Base-by-base conservation (phyloP, 345 rosid species). In the Atalantia buxifolia region DNA sequence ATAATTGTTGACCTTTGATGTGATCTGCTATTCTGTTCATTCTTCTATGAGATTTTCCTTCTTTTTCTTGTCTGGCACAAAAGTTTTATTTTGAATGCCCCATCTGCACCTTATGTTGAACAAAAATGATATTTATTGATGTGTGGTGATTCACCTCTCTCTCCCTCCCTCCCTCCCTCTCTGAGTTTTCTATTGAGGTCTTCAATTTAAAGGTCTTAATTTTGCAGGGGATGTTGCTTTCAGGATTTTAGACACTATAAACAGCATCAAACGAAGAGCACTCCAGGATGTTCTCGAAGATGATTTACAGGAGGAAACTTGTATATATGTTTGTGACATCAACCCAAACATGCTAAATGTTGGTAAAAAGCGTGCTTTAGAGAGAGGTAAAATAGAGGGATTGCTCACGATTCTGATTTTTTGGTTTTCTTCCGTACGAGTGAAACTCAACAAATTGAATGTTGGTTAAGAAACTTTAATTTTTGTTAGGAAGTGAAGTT, bases 201-300 rank as follows among this genome's bases (percentile, higher is more conserved):
- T 53, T 67, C 27, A 80, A 24, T 79, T 72, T 66, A 63, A 77
- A 77, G 19, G 22, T 10, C 62, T 61, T 80, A 27, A 77, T 77
- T 77, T 73, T 84, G 87, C 91, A 95, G 98, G 99, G 73, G 99
- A 94, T 88, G 92, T 94, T 85, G 95, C 97, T 67, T 94, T 96
- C 86, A 91, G 90, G 88, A 89, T 94, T 76, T 84, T 87, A n/a
- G 98, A 91, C 75, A 76, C 79, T 77, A 42, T 91, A 78, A 82
- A 84, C 69, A 88, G 90, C 81, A 85, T 86, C 63, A 90, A 80
- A 72, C 79, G 80, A 76, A 93, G 91, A 81, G 97, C 94, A 22
- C 53, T 84, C 65, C 87, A 74, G 81, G 91, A 93, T 87, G 86
- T 85, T 57, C 22, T 82, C 62, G 82, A 85, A 66, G 93, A 95